Base-by-base conservation (phyloP, 306 rosid genomes). In the Mucuna pruriens region DNA sequence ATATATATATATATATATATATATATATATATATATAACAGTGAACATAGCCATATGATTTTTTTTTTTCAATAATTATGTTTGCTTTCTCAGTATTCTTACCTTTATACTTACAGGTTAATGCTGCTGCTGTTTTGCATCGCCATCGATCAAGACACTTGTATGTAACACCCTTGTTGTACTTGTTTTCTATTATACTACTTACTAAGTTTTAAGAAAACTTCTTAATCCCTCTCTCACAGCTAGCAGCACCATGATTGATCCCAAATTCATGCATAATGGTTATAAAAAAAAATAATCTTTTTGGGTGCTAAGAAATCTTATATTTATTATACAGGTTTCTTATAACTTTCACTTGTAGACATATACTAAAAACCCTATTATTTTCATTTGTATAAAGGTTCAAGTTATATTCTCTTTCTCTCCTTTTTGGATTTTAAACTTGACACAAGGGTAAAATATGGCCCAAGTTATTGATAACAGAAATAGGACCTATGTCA, bases 161-260 rank as follows among this genome's bases (percentile, higher is more conserved):
- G 64, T 51, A 68, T 26, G 65, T 55, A 55, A 45, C 69, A 79
- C 71, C 54, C 48, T 25, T 65, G 23, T 49, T 64, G 39, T 65
- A 33, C 40, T 66, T 36, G 9, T 52, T 54, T 54, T 40, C 16
- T 78, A n/a, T 25, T 38, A 23, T 23, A 13, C 5, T n/a, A n/a
- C n/a, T 39, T 15, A 4, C 29, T 0, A 39, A n/a, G 61, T 31
- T 79, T 19, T 42, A n/a, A 17, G 38, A 78, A 54, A 54, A 57
- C 26, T 52, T 22, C 20, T 36, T n/a, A 48, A 36, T 42, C 36
- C 29, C 70, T 70, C 11, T 19, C 16, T 36, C 12, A 58, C 16
- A 5, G 5, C 26, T 66, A 16, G 19, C 22, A 62, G 25, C 62
- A 64, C 51, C 42, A 36, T 33, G 39, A 15, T 20, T 51, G 44